Evolutionary conservation across 306 rosid species (phyloP), one percentile per base, ranked within the genome.

Genomic region (Canavalia ensiformis): DNA sequence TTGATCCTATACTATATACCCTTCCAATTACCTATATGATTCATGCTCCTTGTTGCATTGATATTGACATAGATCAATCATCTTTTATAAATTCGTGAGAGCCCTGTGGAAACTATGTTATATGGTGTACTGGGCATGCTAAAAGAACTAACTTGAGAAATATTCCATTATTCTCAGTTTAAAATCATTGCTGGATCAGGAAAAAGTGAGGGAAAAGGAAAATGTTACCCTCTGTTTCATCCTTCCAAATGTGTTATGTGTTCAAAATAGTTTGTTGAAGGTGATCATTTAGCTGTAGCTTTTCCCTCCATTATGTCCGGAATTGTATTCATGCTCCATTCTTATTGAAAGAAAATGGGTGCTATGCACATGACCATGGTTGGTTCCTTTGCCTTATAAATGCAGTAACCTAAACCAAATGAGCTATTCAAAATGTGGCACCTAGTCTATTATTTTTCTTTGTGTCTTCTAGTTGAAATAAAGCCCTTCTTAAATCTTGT

Each of bases 221-320:
- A 66, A 58, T 57, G 52, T 46, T 74, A 52, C 47, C 49, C 42
- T 46, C 60, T 68, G 46, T 68, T 58, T 68, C 30, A 47, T 75
- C 52, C 41, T 49, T 39, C 77, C 50, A 5, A 60, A 41, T 30
- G 55, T 59, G 8, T 62, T 77, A 1, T 47, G 63, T 31, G 41
- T 71, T 79, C 52, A 70, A 47, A 45, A 68, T 42, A 50, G 49
- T 47, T 70, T 72, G 58, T 47, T 34, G 52, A 57, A 79, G 51
- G n/a, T 2, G 7, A 44, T 34, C 28, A 11, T 69, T 31, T 78
- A 31, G 18, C 45, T 66, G 31, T 64, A 45, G 47, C 56, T 77
- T 77, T 67, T 41, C 31, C 41, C 30, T 39, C 45, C 30, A 54
- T 68, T 31, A 28, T 67, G 58, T 55, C 68, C 67, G 68, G 47